Percentiles rank a stretch among this genome's conserved stretches.
Conservation (phyloP, 495 filamentous ascomycete species). For the Tuber indicum region DNA sequence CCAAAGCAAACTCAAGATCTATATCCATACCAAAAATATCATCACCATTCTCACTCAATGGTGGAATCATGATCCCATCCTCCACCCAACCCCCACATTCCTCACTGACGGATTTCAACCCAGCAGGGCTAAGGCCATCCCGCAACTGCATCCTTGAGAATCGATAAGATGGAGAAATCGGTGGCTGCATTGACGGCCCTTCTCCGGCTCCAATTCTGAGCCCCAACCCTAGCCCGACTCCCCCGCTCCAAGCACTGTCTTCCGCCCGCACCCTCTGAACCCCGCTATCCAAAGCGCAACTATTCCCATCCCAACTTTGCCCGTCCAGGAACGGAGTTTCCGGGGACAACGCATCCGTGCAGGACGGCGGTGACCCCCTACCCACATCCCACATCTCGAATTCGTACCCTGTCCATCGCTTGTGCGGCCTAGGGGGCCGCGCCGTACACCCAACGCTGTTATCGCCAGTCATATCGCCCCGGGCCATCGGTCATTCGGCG, state of each 20-base stretch:
- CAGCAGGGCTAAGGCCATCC: conserved; percentile 4
- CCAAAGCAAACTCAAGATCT: conserved; percentile 7
- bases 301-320: background rate
- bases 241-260: background rate
- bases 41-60: background rate
- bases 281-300: background rate
- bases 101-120: conserved; percentile 11
- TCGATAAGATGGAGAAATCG: conserved; percentile 21
- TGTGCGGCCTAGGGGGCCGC: background rate
- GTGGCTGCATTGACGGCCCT: background rate
- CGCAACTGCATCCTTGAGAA: conserved; percentile 22
- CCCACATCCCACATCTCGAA: background rate
- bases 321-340: background rate
- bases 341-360: background rate
- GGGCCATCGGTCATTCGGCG: background rate
- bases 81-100: background rate
- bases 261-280: background rate
- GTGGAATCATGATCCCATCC: conserved; percentile 11
- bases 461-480: background rate
- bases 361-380: background rate
- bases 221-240: background rate
- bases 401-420: background rate
- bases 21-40: conserved; percentile 23
- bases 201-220: background rate
- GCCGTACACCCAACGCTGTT: background rate